Evolutionary conservation across 805 yeast species (phyloP), one percentile per base, ranked within the genome.

Genomic region (Hanseniaspora jakobsenii): DNA sequence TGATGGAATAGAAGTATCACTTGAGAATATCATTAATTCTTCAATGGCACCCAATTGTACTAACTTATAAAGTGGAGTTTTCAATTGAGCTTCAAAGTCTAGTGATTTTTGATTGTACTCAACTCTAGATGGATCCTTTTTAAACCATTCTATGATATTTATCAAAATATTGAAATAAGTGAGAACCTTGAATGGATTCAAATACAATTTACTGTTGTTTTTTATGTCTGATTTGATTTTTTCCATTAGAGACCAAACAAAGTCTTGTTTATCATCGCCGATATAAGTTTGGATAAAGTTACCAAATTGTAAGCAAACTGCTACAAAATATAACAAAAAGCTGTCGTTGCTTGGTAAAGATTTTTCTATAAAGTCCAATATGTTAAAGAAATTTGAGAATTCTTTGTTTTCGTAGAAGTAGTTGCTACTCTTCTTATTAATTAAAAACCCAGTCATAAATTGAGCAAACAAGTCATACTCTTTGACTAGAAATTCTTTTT

Each of bases 381-480:
- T 46, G 14, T 59, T 54, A 14, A 54, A 51, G 52, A 31, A 12
- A 53, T 42, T 36, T n/a, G 13, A 70, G 23, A 42, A 35, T 4
- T 34, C 27, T 22, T 32, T 17, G 16, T 42, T 36, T 21, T 35
- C 22, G 14, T 35, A 42, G n/a, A 22, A 42, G 13, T 24, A 28
- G n/a, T n/a, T n/a, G 18, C 10, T n/a, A n/a, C 23, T 29, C 64
- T 64, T 30, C 32, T 29, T 22, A 16, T 36, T 40, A 2, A 65
- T 63, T 6, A 70, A 63, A 35, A 73, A 58, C 2, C 80, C 78
- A 52, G 59, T 73, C 6, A 80, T 63, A 1, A 83, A 65, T 56
- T 77, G 81, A 35, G 87, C 78, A 44, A 87, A 60, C 2, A 69
- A 55, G 53, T 84, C 94, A 57, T 86, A 91, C 52, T 78, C 78